Evolutionary conservation across 2,329 filamentous ascomycete species (phyloP).

Genomic region (Claviceps fusiformis): DNA sequence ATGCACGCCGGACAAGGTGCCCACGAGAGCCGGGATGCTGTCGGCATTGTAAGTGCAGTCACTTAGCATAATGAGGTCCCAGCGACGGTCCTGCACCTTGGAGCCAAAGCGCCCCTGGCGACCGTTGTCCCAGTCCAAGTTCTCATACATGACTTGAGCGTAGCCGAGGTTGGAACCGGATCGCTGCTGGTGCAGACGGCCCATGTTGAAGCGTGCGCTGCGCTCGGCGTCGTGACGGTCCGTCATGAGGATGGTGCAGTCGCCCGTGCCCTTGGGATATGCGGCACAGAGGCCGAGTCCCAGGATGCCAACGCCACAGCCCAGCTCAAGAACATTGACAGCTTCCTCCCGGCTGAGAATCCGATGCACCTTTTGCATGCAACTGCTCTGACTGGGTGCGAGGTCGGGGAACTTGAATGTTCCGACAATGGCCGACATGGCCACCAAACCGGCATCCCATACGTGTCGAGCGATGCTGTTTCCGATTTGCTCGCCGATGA

Average conservation of each 20-base stretch:
- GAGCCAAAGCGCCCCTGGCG: constrained; percentile 29
- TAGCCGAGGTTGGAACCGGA: constrained; percentile 5
- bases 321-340: constrained; percentile 38
- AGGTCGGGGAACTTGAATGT: constrained; percentile 15
- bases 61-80: constrained; percentile 42
- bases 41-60: constrained; percentile 51
- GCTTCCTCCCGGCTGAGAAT: constrained; percentile 14
- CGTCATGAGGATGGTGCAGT: constrained; percentile 34
- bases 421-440: constrained; percentile 21
- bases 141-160: constrained; percentile 32
- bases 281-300: constrained; percentile 34
- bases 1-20: constrained; percentile 38
- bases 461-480: constrained; percentile 47
- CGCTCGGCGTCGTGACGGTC: constrained; percentile 41
- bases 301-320: constrained; percentile 42
- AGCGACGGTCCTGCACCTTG: constrained; percentile 23
- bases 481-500: constrained; percentile 42
- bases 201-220: constrained; percentile 34
- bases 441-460: constrained; percentile 43
- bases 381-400: constrained; percentile 13
- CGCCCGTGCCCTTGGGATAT: constrained; percentile 12
- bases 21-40: constrained; percentile 37
- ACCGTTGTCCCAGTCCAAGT: constrained; percentile 43
- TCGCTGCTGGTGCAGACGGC: constrained; percentile 10
- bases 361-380: constrained; percentile 18